A percentile compares a stretch with the other conserved stretches of the same genome.
phyloP scores from a whole-genome alignment of 768 basidiomycete species.

The Pisolithus orientalis region DNA sequence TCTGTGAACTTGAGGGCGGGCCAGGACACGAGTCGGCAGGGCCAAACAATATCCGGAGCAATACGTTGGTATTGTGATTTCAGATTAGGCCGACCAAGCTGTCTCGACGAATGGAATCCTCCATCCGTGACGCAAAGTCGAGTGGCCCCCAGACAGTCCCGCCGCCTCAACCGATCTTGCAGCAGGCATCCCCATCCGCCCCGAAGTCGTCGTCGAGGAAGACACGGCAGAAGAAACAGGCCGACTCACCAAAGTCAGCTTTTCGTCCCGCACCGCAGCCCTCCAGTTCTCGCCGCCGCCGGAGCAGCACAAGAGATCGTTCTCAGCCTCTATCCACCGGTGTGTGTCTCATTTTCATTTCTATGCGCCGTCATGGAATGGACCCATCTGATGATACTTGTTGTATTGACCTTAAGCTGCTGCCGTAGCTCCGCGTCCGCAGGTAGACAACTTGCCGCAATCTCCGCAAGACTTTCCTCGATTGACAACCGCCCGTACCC shows the following conservation, averaged over 20 bases:
- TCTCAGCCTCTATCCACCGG: slow-evolving; percentile 8
- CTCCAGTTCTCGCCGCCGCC: slow-evolving; percentile 23
- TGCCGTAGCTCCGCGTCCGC: slow-evolving; percentile 9
- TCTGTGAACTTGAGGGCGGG: not conserved
- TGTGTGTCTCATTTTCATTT: slow-evolving; percentile 9
- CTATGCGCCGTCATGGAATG: not conserved
- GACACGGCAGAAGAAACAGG: slow-evolving; percentile 48
- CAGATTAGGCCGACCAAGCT: slow-evolving; percentile 17
- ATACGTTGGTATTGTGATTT: slow-evolving; percentile 6
- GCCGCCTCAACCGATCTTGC: slow-evolving; percentile 38
- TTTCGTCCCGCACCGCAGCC: slow-evolving; percentile 13
- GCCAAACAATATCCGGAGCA: slow-evolving; percentile 20
- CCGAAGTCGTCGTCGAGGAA: slow-evolving; percentile 35
- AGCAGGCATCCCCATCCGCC: slow-evolving; percentile 19
- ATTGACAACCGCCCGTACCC: slow-evolving; percentile 33
- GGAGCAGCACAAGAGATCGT: slow-evolving; percentile 19
- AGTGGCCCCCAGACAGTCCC: slow-evolving; percentile 26
- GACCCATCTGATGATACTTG: no score
- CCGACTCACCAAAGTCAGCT: slow-evolving; percentile 22
- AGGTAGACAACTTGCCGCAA: slow-evolving; percentile 3
- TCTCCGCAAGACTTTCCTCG: slow-evolving; percentile 21
- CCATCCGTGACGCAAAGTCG: slow-evolving; percentile 41
- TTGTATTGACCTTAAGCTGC: not conserved
- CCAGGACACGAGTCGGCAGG: slow-evolving; percentile 17
- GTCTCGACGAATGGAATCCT: slow-evolving; percentile 39